These are phyloP conservation scores for Striga hermonthica DNA, from an alignment of 305 asterid genomes.

Conservation along the genomic window DNA sequence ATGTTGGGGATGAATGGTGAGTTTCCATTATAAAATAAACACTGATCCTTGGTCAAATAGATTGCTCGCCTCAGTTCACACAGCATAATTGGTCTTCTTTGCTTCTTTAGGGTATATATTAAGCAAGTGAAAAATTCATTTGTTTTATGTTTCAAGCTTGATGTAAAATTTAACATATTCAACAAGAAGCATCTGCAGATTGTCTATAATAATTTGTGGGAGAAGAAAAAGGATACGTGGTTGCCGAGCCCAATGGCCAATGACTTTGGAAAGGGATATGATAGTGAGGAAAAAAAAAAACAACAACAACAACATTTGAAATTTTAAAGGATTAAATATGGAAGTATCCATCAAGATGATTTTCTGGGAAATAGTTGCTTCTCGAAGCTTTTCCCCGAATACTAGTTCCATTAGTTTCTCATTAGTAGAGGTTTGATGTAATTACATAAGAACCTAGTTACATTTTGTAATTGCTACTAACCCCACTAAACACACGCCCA, in stretches of 20 bases:
- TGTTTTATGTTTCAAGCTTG: background rate
- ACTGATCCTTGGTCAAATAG: background rate
- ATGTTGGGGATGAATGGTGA: slow-evolving; percentile 88
- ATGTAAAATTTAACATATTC: background rate
- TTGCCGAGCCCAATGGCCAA: background rate
- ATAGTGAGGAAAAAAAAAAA: background rate
- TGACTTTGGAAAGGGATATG: background rate
- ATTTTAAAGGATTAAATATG: background rate
- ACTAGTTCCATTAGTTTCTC: too few relatives aligned
- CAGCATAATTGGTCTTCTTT: background rate
- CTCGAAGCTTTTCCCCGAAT: too few relatives aligned
- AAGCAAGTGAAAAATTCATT: background rate
- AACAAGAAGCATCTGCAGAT: background rate
- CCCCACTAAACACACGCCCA: background rate
- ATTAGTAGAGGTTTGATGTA: too few relatives aligned
- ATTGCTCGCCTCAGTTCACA: background rate
- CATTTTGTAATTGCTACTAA: too few relatives aligned
- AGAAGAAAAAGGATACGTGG: background rate
- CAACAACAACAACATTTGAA: too few relatives aligned
- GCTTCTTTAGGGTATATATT: background rate
- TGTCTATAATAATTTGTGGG: background rate
- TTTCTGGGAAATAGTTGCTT: too few relatives aligned
- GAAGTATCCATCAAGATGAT: background rate
- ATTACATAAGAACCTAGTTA: too few relatives aligned
- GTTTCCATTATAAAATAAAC: slow-evolving; percentile 28